Conservation (phyloP, 768 basidiomycete species). For the Mycena vitilis region DNA sequence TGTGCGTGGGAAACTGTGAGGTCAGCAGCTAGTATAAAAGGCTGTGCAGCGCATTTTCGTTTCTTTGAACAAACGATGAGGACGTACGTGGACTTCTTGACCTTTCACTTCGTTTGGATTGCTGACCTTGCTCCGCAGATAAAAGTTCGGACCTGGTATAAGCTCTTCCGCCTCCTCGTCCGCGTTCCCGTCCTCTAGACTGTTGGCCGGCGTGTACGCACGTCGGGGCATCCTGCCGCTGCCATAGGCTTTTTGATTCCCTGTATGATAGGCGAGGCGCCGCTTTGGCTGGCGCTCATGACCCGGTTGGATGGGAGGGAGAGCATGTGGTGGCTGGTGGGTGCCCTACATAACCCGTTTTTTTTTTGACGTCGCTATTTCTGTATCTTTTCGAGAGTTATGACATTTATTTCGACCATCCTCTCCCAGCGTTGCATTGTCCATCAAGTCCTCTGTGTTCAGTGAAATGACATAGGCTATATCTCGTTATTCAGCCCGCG, state of each 20-base stretch:
- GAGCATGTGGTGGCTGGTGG: slow-evolving; percentile 37
- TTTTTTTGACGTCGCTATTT: too few relatives aligned
- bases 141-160: slow-evolving; percentile 92
- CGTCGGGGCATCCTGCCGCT: slow-evolving; percentile 50
- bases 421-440: too few relatives aligned
- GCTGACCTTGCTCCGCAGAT: slow-evolving; percentile 39
- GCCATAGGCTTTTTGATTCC: slow-evolving; percentile 45
- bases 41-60: not conserved
- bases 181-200: slow-evolving; percentile 95
- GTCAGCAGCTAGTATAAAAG: too few relatives aligned
- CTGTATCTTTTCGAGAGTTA: too few relatives aligned
- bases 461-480: too few relatives aligned
- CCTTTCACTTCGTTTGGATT: not conserved
- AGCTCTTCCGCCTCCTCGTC: slow-evolving; percentile 88
- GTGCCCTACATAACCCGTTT: slow-evolving; percentile 42
- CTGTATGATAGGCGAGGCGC: slow-evolving; percentile 70
- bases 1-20: too few relatives aligned
- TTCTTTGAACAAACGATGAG: slow-evolving; percentile 77
- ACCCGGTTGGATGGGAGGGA: slow-evolving; percentile 48
- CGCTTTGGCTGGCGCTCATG: slow-evolving; percentile 82
- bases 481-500: too few relatives aligned
- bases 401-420: too few relatives aligned
- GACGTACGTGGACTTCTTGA: slow-evolving; percentile 56
- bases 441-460: too few relatives aligned
- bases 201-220: slow-evolving; percentile 42